Evolutionary conservation across 202 grass and related monocot genomes (phyloP).

Genomic region (Panicum hallii): DNA sequence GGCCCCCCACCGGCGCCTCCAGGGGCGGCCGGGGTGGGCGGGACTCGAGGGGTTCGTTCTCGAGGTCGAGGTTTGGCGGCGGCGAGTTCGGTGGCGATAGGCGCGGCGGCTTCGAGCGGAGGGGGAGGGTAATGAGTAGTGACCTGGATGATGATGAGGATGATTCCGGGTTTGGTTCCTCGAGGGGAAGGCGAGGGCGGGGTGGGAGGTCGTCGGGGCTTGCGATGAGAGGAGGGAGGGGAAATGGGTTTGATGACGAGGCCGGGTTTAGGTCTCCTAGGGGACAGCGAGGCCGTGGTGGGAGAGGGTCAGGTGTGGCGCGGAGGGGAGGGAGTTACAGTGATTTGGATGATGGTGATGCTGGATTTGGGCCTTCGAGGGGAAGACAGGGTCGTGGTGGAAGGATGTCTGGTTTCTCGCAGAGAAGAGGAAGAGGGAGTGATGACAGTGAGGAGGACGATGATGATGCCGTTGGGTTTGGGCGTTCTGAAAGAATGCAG

Average conservation of each 20-base stretch:
- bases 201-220: conserved; percentile 38
- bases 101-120: conserved; percentile 42
- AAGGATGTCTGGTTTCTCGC: conserved; percentile 15
- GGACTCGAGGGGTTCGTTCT: conserved; percentile 44
- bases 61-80: conserved; percentile 51
- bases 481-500: conserved; percentile 29
- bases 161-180: conserved; percentile 42
- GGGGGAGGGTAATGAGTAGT: conserved; percentile 46
- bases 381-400: conserved; percentile 39
- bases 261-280: conserved; percentile 43
- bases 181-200: conserved; percentile 39
- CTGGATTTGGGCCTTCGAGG: conserved; percentile 49
- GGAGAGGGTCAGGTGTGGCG: conserved; percentile 24
- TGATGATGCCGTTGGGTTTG: conserved; percentile 20
- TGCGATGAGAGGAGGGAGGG: conserved; percentile 46
- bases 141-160: conserved; percentile 43
- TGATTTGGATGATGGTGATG: conserved; percentile 40
- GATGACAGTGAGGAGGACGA: conserved; percentile 15
- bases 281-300: conserved; percentile 48
- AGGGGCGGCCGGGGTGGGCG: conserved; percentile 53
- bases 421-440: conserved; percentile 25
- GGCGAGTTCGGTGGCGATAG: conserved; percentile 38
- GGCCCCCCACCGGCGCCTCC: conserved; percentile 19
- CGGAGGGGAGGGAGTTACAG: conserved; percentile 51
- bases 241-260: conserved; percentile 48